These are phyloP conservation scores for Aspergillus viridinutans DNA, from an alignment of 2,329 filamentous ascomycete genomes.

Conservation along the genomic window DNA sequence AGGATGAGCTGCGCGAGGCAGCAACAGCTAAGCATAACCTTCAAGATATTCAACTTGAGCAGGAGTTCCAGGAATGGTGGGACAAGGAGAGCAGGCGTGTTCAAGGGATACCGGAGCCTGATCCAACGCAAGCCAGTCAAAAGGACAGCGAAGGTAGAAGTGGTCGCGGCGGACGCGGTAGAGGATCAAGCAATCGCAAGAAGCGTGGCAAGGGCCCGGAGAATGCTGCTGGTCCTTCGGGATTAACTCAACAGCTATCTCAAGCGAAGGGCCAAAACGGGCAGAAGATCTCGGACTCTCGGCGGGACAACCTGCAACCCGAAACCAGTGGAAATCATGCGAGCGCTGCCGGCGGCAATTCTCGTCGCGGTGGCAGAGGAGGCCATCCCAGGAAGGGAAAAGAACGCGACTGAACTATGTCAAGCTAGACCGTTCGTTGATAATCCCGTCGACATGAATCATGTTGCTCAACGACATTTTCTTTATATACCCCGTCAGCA, in stretches of 20 bases:
- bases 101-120: constrained; percentile 29
- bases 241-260: constrained; percentile 8
- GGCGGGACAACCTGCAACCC: constrained; percentile 9
- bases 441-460: background rate
- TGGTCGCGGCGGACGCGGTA: constrained; percentile 14
- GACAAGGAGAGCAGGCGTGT: constrained; percentile 37
- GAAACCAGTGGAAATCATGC: constrained; percentile 10
- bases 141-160: constrained; percentile 10
- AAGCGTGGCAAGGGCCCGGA: constrained; percentile 9
- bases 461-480: background rate
- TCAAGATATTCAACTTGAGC: constrained; percentile 93
- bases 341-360: constrained; percentile 5
- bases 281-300: constrained; percentile 12
- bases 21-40: constrained; percentile 76
- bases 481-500: background rate
- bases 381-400: constrained; percentile 14
- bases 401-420: constrained; percentile 7
- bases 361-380: constrained; percentile 21
- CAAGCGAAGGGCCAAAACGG: constrained; percentile 1
- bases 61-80: constrained; percentile 77
- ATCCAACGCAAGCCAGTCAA: constrained; percentile 7
- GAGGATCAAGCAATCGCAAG: constrained; percentile 10
- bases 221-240: constrained; percentile 2
- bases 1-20: constrained; percentile 75
- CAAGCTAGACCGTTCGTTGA: background rate